These are phyloP conservation scores for Alternaria gansuensis DNA, from an alignment of 2,329 filamentous ascomycete genomes.

Conservation along the genomic window DNA sequence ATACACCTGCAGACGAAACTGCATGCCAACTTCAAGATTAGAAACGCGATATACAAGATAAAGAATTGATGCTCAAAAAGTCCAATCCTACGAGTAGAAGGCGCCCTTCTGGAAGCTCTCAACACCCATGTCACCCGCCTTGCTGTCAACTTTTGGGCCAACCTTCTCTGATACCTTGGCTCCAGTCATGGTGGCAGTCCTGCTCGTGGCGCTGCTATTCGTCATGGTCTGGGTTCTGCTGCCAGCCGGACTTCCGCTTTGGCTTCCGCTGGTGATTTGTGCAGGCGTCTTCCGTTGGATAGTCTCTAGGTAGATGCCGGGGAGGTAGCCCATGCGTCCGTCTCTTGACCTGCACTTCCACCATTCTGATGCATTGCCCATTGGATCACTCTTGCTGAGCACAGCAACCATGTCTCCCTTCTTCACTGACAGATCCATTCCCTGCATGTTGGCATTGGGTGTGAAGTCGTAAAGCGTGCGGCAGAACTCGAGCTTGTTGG, in stretches of 20 bases:
- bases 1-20: conserved; percentile 16
- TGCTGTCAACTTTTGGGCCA: conserved; percentile 62
- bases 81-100: conserved; percentile 66
- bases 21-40: conserved; percentile 2
- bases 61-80: conserved; percentile 20
- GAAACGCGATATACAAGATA: conserved; percentile 21
- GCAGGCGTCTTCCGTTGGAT: conserved; percentile 67
- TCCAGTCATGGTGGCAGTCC: conserved; percentile 57
- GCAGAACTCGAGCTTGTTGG: conserved; percentile 94
- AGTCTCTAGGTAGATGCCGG: conserved; percentile 85
- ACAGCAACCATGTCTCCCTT: conserved; percentile 97
- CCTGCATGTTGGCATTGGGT: conserved; percentile 73
- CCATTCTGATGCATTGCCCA: conserved; percentile 94
- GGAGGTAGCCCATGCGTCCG: conserved; percentile 89
- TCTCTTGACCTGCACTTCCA: conserved; percentile 94
- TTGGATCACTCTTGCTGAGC: conserved; percentile 87
- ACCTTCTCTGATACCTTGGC: conserved; percentile 54
- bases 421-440: conserved; percentile 88
- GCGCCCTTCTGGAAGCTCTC: conserved; percentile 77
- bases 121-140: conserved; percentile 70
- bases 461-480: conserved; percentile 93
- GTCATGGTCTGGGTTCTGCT: conserved; percentile 67
- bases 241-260: conserved; percentile 54
- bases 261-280: conserved; percentile 56
- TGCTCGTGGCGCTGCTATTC: conserved; percentile 52